Conservation (phyloP, 2,329 filamentous ascomycete species). For the Xylariaceae sp. region DNA sequence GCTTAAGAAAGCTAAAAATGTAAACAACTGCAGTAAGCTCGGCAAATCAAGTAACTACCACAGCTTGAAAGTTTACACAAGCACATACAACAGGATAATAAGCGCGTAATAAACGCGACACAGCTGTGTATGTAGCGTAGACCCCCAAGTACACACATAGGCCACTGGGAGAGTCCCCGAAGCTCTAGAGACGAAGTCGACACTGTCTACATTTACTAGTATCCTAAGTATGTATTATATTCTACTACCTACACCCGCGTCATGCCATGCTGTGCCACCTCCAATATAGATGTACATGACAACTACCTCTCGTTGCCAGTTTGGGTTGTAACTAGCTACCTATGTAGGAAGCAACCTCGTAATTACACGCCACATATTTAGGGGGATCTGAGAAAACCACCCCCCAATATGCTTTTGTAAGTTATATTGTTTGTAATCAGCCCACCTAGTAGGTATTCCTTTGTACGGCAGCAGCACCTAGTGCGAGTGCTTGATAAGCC, state of each 20-base stretch:
- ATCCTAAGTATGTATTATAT: no score
- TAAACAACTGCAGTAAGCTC: not conserved
- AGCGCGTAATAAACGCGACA: not conserved
- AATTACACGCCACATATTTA: not conserved
- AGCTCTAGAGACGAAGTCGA: not conserved
- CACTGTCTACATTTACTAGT: not conserved
- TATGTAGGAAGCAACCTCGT: not conserved
- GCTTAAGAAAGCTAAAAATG: slow-evolving; percentile 11
- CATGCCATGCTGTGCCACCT: no score
- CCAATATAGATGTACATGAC: no score
- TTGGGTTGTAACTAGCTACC: not conserved
- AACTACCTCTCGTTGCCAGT: no score
- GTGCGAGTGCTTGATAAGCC: no score
- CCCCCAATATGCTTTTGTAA: not conserved
- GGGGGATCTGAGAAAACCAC: not conserved
- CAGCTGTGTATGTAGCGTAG: not conserved
- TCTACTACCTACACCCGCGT: no score
- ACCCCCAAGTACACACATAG: not conserved
- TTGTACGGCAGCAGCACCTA: no score
- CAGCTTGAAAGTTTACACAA: not conserved
- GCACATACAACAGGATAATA: not conserved
- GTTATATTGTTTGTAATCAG: no score
- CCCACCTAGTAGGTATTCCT: no score
- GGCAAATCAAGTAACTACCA: not conserved
- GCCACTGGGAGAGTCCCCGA: not conserved